phyloP scores from a whole-genome alignment of 306 rosid species.

The Notholithocarpus densiflorus region DNA sequence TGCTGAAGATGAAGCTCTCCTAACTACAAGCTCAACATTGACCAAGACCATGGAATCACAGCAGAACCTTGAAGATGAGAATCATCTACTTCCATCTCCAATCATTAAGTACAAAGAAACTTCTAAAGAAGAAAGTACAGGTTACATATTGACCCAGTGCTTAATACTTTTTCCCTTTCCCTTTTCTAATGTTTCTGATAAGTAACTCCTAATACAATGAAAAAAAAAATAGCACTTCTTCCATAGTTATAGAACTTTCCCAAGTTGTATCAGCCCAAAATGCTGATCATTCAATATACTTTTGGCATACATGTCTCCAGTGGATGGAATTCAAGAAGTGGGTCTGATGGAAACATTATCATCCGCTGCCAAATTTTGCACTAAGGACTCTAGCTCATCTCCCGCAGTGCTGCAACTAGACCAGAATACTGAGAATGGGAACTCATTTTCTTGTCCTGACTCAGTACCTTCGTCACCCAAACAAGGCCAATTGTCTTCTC shows the following conservation, averaged over 20 bases:
- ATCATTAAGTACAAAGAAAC: neutral
- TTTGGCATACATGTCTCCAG: neutral
- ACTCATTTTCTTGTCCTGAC: conserved; percentile 2
- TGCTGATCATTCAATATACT: neutral
- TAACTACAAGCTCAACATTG: neutral
- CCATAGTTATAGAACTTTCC: neutral
- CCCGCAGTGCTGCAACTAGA: conserved; percentile 3
- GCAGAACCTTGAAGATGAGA: conserved; percentile 14
- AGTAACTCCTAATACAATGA: too few species aligned
- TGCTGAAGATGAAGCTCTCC: neutral
- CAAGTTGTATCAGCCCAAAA: neutral
- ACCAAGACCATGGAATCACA: neutral
- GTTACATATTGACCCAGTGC: conserved; percentile 2
- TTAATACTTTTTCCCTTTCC: neutral
- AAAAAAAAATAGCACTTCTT: neutral
- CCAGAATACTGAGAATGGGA: conserved; percentile 7
- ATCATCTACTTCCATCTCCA: conserved; percentile 10
- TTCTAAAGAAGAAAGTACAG: conserved; percentile 9
- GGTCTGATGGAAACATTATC: conserved; percentile 3
- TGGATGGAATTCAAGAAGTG: conserved; percentile 25
- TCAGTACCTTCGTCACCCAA: neutral
- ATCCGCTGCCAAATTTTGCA: conserved; percentile 6
- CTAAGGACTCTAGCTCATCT: conserved; percentile 1
- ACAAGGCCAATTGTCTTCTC: conserved; percentile 4
- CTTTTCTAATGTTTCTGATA: too few species aligned